phyloP scores from a whole-genome alignment of 345 rosid species.

The Euphorbia peplus region DNA sequence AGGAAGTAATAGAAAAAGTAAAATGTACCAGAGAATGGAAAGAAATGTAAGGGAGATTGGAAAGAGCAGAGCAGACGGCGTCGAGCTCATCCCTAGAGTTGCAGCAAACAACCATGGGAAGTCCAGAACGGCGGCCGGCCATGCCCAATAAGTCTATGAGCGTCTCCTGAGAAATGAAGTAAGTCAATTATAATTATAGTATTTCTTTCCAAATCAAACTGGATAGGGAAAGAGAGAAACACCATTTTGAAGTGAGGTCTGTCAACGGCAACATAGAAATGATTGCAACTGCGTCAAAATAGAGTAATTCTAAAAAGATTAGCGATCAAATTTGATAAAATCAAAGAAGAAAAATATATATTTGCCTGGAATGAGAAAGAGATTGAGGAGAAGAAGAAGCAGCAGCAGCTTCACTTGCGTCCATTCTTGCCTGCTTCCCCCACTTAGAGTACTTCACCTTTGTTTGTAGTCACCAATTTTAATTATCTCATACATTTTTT shows the following conservation, averaged over 20 bases:
- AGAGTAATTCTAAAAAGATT: background rate
- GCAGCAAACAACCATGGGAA: slow-evolving; percentile 81
- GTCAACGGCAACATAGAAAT: slow-evolving; percentile 89
- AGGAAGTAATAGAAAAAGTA: background rate
- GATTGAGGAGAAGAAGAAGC: slow-evolving; percentile 38
- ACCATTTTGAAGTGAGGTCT: slow-evolving; percentile 87
- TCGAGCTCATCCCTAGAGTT: slow-evolving; percentile 93
- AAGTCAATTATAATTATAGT: background rate
- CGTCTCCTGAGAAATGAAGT: slow-evolving; percentile 47
- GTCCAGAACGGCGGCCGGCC: slow-evolving; percentile 59
- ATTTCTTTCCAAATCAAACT: background rate
- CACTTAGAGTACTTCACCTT: too few species aligned
- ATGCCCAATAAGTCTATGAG: slow-evolving; percentile 64
- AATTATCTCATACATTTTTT: too few species aligned
- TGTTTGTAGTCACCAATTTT: too few species aligned
- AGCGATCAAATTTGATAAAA: background rate
- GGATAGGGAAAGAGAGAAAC: background rate
- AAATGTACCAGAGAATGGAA: slow-evolving; percentile 54
- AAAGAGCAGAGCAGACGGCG: slow-evolving; percentile 67
- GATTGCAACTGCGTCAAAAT: slow-evolving; percentile 35
- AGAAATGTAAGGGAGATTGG: slow-evolving; percentile 73
- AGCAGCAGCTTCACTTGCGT: slow-evolving; percentile 36
- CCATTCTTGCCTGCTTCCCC: slow-evolving; percentile 10
- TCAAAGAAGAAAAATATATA: background rate
- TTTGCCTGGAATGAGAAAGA: slow-evolving; percentile 36